Evolutionary conservation across 768 basidiomycete species (phyloP), one percentile per base, ranked within the genome.

Genomic region (Boletus reticulatus): DNA sequence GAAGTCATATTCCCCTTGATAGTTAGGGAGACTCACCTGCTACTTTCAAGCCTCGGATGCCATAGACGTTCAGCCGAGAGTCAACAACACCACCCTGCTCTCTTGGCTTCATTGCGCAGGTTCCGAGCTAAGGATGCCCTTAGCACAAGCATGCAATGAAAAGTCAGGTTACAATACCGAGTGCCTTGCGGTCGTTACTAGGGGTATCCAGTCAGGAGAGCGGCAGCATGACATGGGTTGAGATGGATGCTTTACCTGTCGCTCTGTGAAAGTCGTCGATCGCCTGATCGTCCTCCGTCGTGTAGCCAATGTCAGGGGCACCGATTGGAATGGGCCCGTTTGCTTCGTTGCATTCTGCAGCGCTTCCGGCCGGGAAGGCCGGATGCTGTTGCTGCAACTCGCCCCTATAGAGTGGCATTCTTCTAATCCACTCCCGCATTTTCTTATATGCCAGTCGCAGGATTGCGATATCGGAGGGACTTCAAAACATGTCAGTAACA

Each of bases 81-180:
- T 89, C 84, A 9, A 89, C 83, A 4, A 88, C 87, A 14, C 85
- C 86, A 6, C 78, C 80, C 39, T 76, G 52, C 17, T 80, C 75
- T 19, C 78, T 76, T 4, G 83, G 76, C 64, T 84, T 85, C 85
- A 88, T 87, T 1, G 84, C 79, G 55, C 84, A 87, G 0, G 85
- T 87, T 38, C 85, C 85, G 14, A 84, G 73, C 84, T 85, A 43
- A 24, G 37, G 2, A 44, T 32, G 13, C 19, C 12, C 12, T 53
- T 19, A 39, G 47, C 6, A 53, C 6, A 31, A 29, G 46, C 14
- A 47, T 7, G 4, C 3, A 22, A 48, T 31, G 12, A 0, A 9
- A 43, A 46, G 17, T 32, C 10, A 1, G 8, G 16, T 34, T 24
- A 29, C 48, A 53, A 47, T 56, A 74, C 73, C 51, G 72, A 71